Conservation (phyloP, 1,284 basidiomycete genomes). For the Leccinum griseonigrum region DNA sequence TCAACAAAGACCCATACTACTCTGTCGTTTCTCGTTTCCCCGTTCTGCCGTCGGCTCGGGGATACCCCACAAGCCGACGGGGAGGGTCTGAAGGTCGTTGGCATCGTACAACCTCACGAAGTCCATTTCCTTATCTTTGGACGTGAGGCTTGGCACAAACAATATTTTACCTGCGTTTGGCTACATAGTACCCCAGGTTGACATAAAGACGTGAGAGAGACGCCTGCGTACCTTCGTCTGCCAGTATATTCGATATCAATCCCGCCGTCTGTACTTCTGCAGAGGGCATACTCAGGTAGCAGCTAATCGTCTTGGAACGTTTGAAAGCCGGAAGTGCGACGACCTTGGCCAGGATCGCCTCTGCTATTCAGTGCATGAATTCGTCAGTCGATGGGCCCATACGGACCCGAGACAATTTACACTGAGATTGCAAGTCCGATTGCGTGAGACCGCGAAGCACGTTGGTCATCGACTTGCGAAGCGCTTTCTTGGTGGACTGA, state of each 20-base stretch:
- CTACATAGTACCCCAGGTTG: background rate
- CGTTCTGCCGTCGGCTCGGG: constrained; percentile 57
- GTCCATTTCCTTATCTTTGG: constrained; percentile 55
- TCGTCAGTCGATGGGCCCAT: constrained; percentile 2
- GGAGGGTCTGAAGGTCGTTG: constrained; percentile 56
- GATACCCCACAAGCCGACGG: constrained; percentile 69
- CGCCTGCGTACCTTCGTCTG: constrained; percentile 23
- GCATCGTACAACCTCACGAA: constrained; percentile 58
- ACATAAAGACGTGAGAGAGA: background rate
- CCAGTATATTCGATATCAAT: constrained; percentile 33
- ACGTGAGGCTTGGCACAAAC: constrained; percentile 66
- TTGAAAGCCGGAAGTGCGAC: constrained; percentile 51
- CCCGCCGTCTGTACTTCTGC: constrained; percentile 62
- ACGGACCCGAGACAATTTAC: constrained; percentile 34
- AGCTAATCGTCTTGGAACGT: constrained; percentile 53
- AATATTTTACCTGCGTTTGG: constrained; percentile 54
- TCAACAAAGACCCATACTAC: constrained; percentile 42
- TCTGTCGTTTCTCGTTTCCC: constrained; percentile 43
- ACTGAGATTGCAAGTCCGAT: constrained; percentile 56
- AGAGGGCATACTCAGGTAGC: constrained; percentile 75
- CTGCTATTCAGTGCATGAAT: constrained; percentile 42
- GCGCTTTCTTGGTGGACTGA: constrained; percentile 45
- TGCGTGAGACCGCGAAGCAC: constrained; percentile 43
- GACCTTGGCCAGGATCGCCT: constrained; percentile 47
- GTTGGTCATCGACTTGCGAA: constrained; percentile 49